Conservation (phyloP, 2,329 filamentous ascomycete genomes). For the Pseudogymnoascus sp. region DNA sequence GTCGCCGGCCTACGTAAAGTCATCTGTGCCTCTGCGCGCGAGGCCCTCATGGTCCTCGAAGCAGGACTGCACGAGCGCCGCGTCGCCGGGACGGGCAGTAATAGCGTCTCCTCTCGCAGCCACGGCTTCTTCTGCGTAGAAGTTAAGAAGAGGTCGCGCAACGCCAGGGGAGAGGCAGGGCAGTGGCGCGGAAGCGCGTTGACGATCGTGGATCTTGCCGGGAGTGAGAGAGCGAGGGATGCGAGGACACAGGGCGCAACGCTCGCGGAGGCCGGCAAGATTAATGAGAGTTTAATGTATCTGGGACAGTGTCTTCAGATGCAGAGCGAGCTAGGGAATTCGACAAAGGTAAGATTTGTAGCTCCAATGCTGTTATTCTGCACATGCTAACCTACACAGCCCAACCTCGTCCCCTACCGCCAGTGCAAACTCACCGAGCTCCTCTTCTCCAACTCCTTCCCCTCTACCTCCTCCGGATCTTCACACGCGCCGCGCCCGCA, state of each 20-base stretch:
- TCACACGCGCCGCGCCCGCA: constrained; percentile 56
- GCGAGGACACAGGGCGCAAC: constrained; percentile 92
- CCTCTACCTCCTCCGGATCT: constrained; percentile 15
- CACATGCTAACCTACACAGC: constrained; percentile 37
- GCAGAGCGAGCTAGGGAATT: constrained; percentile 72
- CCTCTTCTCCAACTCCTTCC: constrained; percentile 83
- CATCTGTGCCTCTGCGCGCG: constrained; percentile 71
- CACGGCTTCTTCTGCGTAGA: constrained; percentile 97
- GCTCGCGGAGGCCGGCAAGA: constrained; percentile 91
- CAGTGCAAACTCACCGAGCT: constrained; percentile 83
- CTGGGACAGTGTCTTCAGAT: constrained; percentile 94
- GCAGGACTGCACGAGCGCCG: constrained; percentile 79
- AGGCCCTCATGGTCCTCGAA: constrained; percentile 84
- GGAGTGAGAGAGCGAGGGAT: constrained; percentile 85
- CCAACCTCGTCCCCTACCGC: constrained; percentile 68
- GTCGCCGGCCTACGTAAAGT: constrained; percentile 89
- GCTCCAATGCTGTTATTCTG: background rate
- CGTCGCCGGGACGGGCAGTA: constrained; percentile 85
- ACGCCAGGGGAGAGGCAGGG: constrained; percentile 42
- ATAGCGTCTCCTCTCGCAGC: constrained; percentile 84
- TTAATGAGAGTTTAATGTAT: constrained; percentile 98
- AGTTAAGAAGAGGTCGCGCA: constrained; percentile 68
- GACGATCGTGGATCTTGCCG: constrained; percentile 86
- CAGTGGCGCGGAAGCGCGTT: constrained; percentile 71
- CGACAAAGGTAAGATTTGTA: constrained; percentile 56